These are phyloP conservation scores for Colletotrichum melonis DNA, from an alignment of 2,329 filamentous ascomycete species.

Conservation along the genomic window DNA sequence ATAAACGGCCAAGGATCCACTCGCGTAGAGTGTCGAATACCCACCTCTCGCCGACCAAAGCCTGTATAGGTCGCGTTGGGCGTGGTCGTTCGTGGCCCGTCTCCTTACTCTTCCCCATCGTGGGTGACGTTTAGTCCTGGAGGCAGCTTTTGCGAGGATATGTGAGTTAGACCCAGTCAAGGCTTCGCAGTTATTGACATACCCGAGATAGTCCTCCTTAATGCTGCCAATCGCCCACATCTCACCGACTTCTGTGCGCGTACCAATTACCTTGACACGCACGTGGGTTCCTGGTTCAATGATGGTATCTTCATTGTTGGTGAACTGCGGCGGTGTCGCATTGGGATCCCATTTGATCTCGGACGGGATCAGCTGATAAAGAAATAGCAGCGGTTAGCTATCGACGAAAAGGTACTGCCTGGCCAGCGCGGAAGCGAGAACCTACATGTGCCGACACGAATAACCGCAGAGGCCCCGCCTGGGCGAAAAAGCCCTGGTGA, in stretches of 20 bases:
- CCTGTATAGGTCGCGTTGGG: not conserved
- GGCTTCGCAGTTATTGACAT: slow-evolving; percentile 40
- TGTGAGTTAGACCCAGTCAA: slow-evolving; percentile 24
- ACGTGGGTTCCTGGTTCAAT: slow-evolving; percentile 96
- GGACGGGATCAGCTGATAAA: slow-evolving; percentile 81
- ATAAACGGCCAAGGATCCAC: not conserved
- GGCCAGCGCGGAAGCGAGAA: slow-evolving; percentile 39
- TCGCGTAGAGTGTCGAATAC: not conserved
- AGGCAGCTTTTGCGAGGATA: slow-evolving; percentile 32
- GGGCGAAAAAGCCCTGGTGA: slow-evolving; percentile 89
- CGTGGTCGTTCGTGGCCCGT: not conserved
- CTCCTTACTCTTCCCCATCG: not conserved
- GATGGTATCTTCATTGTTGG: slow-evolving; percentile 91
- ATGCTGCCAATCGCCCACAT: slow-evolving; percentile 99
- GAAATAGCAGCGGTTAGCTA: slow-evolving; percentile 41
- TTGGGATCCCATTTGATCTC: slow-evolving; percentile 96
- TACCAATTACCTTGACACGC: slow-evolving; percentile 93
- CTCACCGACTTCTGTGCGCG: slow-evolving; percentile 90
- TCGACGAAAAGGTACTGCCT: slow-evolving; percentile 17
- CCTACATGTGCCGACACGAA: slow-evolving; percentile 87
- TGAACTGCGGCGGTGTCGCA: slow-evolving; percentile 95
- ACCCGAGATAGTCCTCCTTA: slow-evolving; percentile 84
- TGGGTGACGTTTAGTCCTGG: slow-evolving; percentile 29
- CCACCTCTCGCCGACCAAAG: not conserved
- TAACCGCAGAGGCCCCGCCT: slow-evolving; percentile 80